Evolutionary conservation across 192 early-diverging fungal genomes (phyloP).

Genomic region (Entomortierella parvispora): DNA sequence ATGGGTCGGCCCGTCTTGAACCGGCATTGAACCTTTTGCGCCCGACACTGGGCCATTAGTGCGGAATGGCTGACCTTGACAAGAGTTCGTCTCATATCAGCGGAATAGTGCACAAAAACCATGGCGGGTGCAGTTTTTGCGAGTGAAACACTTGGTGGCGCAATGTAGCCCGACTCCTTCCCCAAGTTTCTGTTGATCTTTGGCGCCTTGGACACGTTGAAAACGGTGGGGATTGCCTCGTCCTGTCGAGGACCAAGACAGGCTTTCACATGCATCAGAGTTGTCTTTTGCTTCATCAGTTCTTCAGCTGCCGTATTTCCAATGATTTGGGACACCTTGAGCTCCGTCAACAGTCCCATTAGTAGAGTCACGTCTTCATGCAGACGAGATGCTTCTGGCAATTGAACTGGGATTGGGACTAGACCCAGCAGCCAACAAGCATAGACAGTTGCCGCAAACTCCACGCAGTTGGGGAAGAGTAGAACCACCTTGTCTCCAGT

Average conservation of each 20-base stretch:
- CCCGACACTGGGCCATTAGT: slow-evolving; percentile 67
- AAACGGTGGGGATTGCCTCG: slow-evolving; percentile 65
- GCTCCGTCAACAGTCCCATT: slow-evolving; percentile 70
- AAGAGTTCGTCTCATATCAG: slow-evolving; percentile 59
- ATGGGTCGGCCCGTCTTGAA: slow-evolving; percentile 59
- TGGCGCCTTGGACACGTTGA: slow-evolving; percentile 73
- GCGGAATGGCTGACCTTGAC: slow-evolving; percentile 63
- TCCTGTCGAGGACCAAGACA: slow-evolving; percentile 47
- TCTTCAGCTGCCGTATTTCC: slow-evolving; percentile 74
- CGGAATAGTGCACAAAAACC: slow-evolving; percentile 62
- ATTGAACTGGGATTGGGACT: slow-evolving; percentile 74
- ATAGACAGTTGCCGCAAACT: slow-evolving; percentile 75
- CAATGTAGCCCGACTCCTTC: slow-evolving; percentile 64
- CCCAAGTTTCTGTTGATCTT: slow-evolving; percentile 68
- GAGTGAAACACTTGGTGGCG: slow-evolving; percentile 21
- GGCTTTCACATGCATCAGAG: slow-evolving; percentile 66
- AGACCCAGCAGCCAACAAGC: slow-evolving; percentile 86
- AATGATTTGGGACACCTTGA: slow-evolving; percentile 66
- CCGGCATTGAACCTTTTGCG: slow-evolving; percentile 70
- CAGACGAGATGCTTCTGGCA: slow-evolving; percentile 69
- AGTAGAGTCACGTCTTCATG: slow-evolving; percentile 76
- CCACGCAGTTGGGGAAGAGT: slow-evolving; percentile 73
- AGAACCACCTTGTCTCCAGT: slow-evolving; percentile 70
- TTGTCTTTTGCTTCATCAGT: slow-evolving; percentile 68
- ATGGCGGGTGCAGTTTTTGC: slow-evolving; percentile 59